Percentiles rank a stretch among this genome's conserved stretches.
Conservation (phyloP, 192 early-diverging fungal genomes). For the Funneliformis mosseae region DNA sequence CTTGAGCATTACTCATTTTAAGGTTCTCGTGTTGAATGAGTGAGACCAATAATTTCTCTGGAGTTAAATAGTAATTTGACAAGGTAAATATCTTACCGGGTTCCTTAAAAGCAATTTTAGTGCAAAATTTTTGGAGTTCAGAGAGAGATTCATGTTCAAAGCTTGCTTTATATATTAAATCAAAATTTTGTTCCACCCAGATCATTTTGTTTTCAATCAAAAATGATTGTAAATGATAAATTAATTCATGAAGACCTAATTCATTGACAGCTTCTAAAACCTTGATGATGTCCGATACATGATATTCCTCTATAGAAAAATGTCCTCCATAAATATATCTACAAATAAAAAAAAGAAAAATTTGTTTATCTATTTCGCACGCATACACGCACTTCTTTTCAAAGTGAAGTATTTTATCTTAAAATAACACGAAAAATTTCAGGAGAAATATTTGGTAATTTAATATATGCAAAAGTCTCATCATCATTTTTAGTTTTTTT, state of each 20-base stretch:
- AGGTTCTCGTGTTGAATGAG: background rate
- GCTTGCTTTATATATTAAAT: background rate
- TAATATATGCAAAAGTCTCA: background rate
- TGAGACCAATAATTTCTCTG: background rate
- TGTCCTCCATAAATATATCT: slow-evolving; percentile 22
- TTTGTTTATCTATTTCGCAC: background rate
- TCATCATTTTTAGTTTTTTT: background rate
- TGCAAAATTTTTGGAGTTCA: slow-evolving; percentile 7
- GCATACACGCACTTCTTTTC: background rate
- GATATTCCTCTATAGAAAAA: background rate
- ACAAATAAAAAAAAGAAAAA: background rate
- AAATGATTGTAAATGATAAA: background rate
- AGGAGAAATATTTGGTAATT: background rate
- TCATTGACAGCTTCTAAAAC: slow-evolving; percentile 2
- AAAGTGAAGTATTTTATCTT: background rate
- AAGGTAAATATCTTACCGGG: background rate
- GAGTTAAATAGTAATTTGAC: background rate
- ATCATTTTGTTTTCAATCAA: background rate
- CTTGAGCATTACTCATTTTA: background rate
- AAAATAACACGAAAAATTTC: background rate
- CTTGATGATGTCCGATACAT: background rate
- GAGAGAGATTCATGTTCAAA: background rate
- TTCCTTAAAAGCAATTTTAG: background rate
- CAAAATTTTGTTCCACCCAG: slow-evolving; percentile 9
- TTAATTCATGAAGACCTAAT: background rate